Conservation (phyloP, 2,329 filamentous ascomycete species). For the Epichloe bromicola region DNA sequence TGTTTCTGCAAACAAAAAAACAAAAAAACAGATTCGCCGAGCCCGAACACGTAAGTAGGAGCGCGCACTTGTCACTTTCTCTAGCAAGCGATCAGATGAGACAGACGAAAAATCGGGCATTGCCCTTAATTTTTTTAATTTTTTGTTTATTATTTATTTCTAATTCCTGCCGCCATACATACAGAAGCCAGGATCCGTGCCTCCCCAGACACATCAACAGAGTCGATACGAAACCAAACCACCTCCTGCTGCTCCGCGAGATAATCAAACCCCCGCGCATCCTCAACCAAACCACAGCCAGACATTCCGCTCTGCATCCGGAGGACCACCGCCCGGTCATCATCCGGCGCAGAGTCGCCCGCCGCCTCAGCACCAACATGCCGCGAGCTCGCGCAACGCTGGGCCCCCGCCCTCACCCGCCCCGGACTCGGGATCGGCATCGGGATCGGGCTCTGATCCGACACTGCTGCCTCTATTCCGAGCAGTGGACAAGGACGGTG, state of each 20-base stretch:
- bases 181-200: constrained; percentile 24
- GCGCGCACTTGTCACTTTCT: constrained; percentile 3
- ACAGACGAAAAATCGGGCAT: background rate
- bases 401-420: constrained; percentile 55
- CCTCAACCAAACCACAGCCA: constrained; percentile 3
- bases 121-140: background rate
- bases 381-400: constrained; percentile 40
- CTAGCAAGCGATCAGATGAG: background rate
- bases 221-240: constrained; percentile 37
- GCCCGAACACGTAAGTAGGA: constrained; percentile 48
- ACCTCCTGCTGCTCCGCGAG: constrained; percentile 18
- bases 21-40: constrained; percentile 49
- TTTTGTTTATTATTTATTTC: too few species aligned
- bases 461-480: constrained; percentile 75
- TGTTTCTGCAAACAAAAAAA: background rate
- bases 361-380: constrained; percentile 27
- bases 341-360: constrained; percentile 14
- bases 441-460: constrained; percentile 45
- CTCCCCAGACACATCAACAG: constrained; percentile 10
- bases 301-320: background rate
- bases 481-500: constrained; percentile 78
- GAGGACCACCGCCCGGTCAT: background rate
- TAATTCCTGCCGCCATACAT: background rate
- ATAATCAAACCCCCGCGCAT: constrained; percentile 3
- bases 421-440: constrained; percentile 30